phyloP scores from a whole-genome alignment of 1,139 yeast species.

The Debaryomyces subglobosus region DNA sequence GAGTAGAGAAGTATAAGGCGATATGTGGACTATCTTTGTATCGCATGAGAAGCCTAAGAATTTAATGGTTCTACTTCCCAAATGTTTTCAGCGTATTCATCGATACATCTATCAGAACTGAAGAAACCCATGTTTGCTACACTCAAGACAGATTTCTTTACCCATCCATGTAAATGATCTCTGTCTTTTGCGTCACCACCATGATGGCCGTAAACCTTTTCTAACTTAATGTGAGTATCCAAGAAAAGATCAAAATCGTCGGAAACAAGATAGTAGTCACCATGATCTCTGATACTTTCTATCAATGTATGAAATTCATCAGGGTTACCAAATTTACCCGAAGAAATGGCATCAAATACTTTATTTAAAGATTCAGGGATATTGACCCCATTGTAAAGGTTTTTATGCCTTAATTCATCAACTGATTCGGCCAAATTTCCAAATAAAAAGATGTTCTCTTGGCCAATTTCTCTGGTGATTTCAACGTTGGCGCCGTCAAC shows the following conservation, averaged over 20 bases:
- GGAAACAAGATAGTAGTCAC: slow-evolving; percentile 83
- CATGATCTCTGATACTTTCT: slow-evolving; percentile 69
- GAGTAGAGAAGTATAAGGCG: neutral
- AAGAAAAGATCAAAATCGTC: slow-evolving; percentile 89
- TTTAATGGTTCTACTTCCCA: slow-evolving; percentile 85
- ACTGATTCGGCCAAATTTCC: slow-evolving; percentile 91
- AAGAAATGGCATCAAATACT: slow-evolving; percentile 71
- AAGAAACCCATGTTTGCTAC: slow-evolving; percentile 96
- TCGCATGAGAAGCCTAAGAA: slow-evolving; percentile 11
- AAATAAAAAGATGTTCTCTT: slow-evolving; percentile 87
- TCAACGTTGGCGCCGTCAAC: slow-evolving; percentile 98
- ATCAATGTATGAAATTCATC: slow-evolving; percentile 69
- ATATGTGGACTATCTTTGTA: neutral
- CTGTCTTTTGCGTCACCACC: slow-evolving; percentile 46
- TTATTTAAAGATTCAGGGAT: slow-evolving; percentile 58
- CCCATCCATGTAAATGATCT: slow-evolving; percentile 71
- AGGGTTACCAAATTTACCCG: slow-evolving; percentile 72
- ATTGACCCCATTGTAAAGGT: slow-evolving; percentile 58
- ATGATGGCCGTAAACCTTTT: slow-evolving; percentile 62
- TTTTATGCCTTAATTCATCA: slow-evolving; percentile 79
- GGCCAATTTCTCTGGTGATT: slow-evolving; percentile 91
- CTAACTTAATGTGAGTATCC: slow-evolving; percentile 78
- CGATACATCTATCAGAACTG: slow-evolving; percentile 87
- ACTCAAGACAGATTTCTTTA: slow-evolving; percentile 69
- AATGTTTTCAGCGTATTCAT: slow-evolving; percentile 89